Base-by-base conservation (phyloP, 345 rosid species). In the Lepidium sativum region DNA sequence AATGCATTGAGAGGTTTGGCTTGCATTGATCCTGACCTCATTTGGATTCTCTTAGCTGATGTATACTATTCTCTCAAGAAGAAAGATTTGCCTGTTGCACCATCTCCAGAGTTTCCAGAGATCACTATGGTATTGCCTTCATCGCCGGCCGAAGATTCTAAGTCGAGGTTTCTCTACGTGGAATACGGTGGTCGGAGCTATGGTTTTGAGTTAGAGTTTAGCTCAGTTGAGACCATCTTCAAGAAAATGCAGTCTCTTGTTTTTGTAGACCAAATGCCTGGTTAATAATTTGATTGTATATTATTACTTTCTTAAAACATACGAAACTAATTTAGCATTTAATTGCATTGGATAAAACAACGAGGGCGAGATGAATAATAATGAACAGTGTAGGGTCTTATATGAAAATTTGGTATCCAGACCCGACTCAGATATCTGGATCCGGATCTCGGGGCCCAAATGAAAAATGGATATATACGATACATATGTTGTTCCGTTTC, bases 11-110 rank as follows among this genome's bases (percentile, higher is more conserved):
- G 40, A 17, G 99, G 90, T 55, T 90, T 94, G 34, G 90, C 95
- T 12, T 72, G 78, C 18, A 68, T 94, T 2, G 97, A 94, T 73
- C 78, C 97, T 25, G 99, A 94, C 78, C 92, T 94, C 34, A 76
- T 92, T 15, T 87, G 99, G 97, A 81, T 94, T 68, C 88, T 90
- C 44, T 65, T 94, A 61, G 90, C 95, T 0, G 99, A 94, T 61
- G 86, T 90, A 35, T 86, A 90, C 65, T 90, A 74, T 77, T 72
- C 95, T 18, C 23, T 75, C 68, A 81, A 80, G 84, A 81, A 68
- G 54, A 62, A 35, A 31, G 68, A 47, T 2, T 73, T 77, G 45
- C 89, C 88, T 64, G 43, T 63, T 0, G 88, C 91, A 3, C 89
- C 96, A 3, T 60, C 76, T 7, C 23, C 76, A 6, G 82, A 79